A percentile compares a stretch with the other conserved stretches of the same genome.
phyloP scores from a whole-genome alignment of 805 yeast genomes.

The Tetrapisispora arboricola region DNA sequence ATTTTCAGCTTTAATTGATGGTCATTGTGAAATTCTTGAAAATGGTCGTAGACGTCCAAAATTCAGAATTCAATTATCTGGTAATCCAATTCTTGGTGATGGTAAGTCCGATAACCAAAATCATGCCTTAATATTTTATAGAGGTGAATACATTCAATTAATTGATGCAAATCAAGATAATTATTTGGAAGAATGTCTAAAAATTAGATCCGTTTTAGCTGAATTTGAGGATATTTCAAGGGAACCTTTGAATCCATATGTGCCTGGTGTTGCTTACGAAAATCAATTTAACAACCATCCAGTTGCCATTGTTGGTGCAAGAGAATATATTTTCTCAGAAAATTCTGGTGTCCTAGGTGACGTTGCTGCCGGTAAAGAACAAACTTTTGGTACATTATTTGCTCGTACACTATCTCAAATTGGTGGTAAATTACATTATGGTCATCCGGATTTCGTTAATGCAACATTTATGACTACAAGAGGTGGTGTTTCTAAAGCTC shows the following conservation, averaged over 20 bases:
- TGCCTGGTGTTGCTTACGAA: slow-evolving; percentile 43
- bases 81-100: slow-evolving; percentile 81
- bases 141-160: slow-evolving; percentile 92
- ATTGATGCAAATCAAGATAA: slow-evolving; percentile 96
- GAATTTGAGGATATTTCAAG: slow-evolving; percentile 76
- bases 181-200: slow-evolving; percentile 85
- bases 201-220: slow-evolving; percentile 75
- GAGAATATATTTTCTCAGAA: slow-evolving; percentile 91
- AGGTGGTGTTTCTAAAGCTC: slow-evolving; percentile 94
- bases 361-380: slow-evolving; percentile 95
- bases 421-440: slow-evolving; percentile 91
- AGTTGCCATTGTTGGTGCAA: slow-evolving; percentile 89
- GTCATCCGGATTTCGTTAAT: slow-evolving; percentile 92
- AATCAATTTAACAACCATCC: slow-evolving; percentile 57
- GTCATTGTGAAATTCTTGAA: slow-evolving; percentile 61
- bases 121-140: slow-evolving; percentile 70
- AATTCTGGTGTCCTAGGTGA: slow-evolving; percentile 89
- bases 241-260: slow-evolving; percentile 42
- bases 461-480: slow-evolving; percentile 87
- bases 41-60: slow-evolving; percentile 67
- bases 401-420: slow-evolving; percentile 88
- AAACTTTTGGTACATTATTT: slow-evolving; percentile 91
- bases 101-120: slow-evolving; percentile 95
- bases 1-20: slow-evolving; percentile 70
- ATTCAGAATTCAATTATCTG: slow-evolving; percentile 67